Base-by-base conservation (phyloP, 805 yeast genomes). In the Ogataea ganodermae region DNA sequence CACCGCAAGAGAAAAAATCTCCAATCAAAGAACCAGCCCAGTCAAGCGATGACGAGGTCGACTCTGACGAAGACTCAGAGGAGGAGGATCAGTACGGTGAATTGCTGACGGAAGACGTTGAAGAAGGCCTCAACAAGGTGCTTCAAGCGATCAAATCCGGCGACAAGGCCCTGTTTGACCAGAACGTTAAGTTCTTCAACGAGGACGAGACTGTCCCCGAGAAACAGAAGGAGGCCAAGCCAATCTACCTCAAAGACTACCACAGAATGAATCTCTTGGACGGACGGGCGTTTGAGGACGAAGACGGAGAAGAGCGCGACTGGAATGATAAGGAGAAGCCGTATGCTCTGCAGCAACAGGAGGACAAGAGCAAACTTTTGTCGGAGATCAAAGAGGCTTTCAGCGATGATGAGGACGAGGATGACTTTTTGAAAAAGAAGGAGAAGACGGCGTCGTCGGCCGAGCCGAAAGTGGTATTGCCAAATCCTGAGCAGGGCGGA, bases 81-180 rank as follows among this genome's bases (percentile, higher is more conserved):
- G 89, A 83, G 3, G 99, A 92, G 68, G 99, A 94, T 63, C 97
- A 91, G 50, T 84, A 67, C 56, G 99, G 97, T 44, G 96, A 90
- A 24, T 71, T 94, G 42, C 75, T 89, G 44, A 92, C 97, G 0
- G 89, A 81, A 40, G 90, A 86, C 42, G 88, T 94, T 8, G 97
- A 94, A 53, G 67, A 74, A 16, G 95, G 95, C 20, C 83, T 94
- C 55, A 73, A 76, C 43, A 75, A 82, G 35, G 96, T 94, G 2
- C 66, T 94, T 42, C 60, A 70, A 14, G 86, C 96, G 0, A 76
- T 94, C 50, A 81, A 79, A 59, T 72, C 73, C 2, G 83, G 88
- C 44, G 92, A 94, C 48, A 74, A 79, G 48, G 61, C 71, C 16
- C 72, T 92, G 33, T 74, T 84, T 52, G 84, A 92, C 61, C 82